Conservation (phyloP, 352 stramenopile genomes). For the Elongisporangium prolatum region DNA sequence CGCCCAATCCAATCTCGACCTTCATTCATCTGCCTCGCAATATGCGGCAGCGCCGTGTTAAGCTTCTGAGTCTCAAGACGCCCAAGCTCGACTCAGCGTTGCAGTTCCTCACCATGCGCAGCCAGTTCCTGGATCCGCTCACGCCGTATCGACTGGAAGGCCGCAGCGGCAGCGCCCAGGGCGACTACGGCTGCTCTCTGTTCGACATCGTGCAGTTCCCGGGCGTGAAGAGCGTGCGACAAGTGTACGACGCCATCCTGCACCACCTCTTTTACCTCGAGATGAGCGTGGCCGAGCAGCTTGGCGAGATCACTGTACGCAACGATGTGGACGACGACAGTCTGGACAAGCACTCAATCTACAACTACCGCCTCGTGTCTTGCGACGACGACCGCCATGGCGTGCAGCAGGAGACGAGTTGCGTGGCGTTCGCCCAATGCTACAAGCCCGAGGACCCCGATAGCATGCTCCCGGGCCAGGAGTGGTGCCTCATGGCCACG, state of each 20-base stretch:
- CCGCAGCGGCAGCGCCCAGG: conserved; percentile 18
- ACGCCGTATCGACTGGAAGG: conserved; percentile 11
- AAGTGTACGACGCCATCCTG: conserved; percentile 26
- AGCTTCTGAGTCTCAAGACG: conserved; percentile 3
- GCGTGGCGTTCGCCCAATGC: neutral
- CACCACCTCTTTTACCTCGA: conserved; percentile 28
- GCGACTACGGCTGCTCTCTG: conserved; percentile 15
- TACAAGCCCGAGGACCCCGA: neutral
- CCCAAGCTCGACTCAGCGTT: conserved; percentile 5
- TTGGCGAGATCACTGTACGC: conserved; percentile 16
- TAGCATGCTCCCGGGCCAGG: neutral
- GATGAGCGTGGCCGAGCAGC: conserved; percentile 26
- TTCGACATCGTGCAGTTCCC: conserved; percentile 19
- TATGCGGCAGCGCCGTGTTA: neutral
- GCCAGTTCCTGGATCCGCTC: conserved; percentile 9
- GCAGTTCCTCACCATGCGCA: conserved; percentile 9
- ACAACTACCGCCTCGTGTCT: conserved; percentile 12
- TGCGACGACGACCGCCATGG: conserved; percentile 7
- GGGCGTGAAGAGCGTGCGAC: conserved; percentile 14
- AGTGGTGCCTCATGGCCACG: neutral
- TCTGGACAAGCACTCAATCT: conserved; percentile 7
- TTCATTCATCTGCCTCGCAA: conserved; percentile 8
- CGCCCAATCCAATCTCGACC: conserved; percentile 3
- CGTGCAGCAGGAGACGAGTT: neutral
- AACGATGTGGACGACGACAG: conserved; percentile 15